Percentiles rank a stretch among this genome's conserved stretches.
Evolutionary conservation across 177 flowering plant species (phyloP).

Genomic region (Vitis hybrid): DNA sequence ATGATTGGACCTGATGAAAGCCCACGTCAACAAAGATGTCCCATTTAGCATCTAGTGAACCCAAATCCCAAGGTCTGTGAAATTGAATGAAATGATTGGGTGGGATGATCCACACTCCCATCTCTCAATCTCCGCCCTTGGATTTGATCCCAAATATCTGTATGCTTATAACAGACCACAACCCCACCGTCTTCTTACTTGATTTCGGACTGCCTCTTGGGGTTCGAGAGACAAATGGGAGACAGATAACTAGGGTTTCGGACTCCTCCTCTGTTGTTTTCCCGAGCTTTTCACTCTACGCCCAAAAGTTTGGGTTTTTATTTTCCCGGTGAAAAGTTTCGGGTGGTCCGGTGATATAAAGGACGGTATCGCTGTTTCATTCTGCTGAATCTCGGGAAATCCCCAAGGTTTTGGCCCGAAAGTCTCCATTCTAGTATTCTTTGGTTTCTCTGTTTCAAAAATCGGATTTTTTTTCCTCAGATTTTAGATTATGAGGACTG

Average conservation of each 20-base stretch:
- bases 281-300: neutral
- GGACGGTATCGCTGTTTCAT: neutral
- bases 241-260: neutral
- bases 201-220: neutral
- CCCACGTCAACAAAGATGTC: constrained; percentile 18
- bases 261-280: neutral
- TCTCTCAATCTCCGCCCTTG: constrained; percentile 4
- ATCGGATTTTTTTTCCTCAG: constrained; percentile 1
- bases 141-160: neutral
- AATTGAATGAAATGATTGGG: too few relatives aligned
- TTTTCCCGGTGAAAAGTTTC: neutral
- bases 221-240: constrained; percentile 1
- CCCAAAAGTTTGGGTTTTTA: neutral
- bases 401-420: neutral
- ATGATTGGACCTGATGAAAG: constrained; percentile 12
- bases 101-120: too few relatives aligned
- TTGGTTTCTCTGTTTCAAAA: neutral
- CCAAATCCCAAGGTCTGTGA: too few relatives aligned
- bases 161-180: neutral
- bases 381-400: neutral
- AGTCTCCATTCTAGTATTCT: constrained; percentile 1
- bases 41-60: too few relatives aligned
- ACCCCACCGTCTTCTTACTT: too few relatives aligned
- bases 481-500: neutral
- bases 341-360: too few relatives aligned